Evolutionary conservation across 495 filamentous ascomycete genomes (phyloP).

Genomic region (Entonaema liquescens): DNA sequence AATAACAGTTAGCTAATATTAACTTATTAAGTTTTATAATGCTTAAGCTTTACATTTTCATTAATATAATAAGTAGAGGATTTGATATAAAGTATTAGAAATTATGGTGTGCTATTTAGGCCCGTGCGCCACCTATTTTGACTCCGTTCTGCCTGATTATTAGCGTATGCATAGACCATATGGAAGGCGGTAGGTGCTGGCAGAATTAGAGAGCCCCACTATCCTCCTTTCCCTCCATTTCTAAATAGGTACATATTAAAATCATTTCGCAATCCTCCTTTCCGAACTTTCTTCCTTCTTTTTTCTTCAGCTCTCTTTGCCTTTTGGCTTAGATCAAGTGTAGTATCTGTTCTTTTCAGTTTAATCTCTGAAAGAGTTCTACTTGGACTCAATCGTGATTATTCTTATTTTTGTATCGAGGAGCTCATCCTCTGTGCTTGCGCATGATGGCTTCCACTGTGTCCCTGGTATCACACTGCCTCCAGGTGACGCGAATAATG

Average conservation of each 20-base stretch:
- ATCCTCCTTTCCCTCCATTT: neutral
- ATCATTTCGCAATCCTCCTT: neutral
- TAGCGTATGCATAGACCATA: neutral
- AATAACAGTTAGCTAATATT: no score
- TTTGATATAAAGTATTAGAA: no score
- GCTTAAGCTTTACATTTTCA: no score
- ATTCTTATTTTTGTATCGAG: constrained; percentile 71
- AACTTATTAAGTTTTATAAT: no score
- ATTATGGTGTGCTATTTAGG: no score
- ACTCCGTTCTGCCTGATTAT: neutral
- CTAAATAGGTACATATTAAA: neutral
- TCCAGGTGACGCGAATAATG: constrained; percentile 41
- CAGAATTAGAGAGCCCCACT: constrained; percentile 17
- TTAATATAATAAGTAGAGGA: no score
- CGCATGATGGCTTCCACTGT: constrained; percentile 59
- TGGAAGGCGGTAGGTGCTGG: neutral
- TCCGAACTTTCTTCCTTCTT: neutral
- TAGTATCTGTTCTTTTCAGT: constrained; percentile 99
- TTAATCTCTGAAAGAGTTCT: constrained; percentile 73
- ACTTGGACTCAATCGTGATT: constrained; percentile 59
- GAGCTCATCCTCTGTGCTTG: constrained; percentile 73
- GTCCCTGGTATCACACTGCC: constrained; percentile 45
- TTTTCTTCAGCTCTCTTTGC: constrained; percentile 47
- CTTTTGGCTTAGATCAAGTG: constrained; percentile 95
- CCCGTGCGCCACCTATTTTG: no score